Evolutionary conservation across 129 eudicot genomes (phyloP), one percentile per base, ranked within the genome.

Genomic region (Artemisia argyi): DNA sequence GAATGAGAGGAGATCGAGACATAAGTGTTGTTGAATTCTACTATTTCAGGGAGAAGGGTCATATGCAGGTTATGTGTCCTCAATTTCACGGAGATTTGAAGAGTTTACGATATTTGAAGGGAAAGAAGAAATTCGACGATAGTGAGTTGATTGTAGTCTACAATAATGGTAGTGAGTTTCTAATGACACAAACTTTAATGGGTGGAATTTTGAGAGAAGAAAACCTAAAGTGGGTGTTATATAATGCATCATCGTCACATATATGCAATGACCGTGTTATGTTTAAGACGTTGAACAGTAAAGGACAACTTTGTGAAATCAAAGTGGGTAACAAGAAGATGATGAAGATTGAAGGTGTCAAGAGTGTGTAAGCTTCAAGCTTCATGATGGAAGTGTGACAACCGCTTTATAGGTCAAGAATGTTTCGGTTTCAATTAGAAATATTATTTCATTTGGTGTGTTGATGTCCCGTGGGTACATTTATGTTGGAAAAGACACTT

Each of bases 261-360:
- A 18, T 18, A 11, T 17, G 15, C 30, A 46, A 65, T 13, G 59
- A 67, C 26, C 14, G 26, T 12, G 19, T 46, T 22, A 49, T 67
- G 59, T 50, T 67, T 52, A 7, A 49, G 20, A 50, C 5, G 26
- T 67, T 50, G 6, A 22, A 50, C 7, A 19, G 18, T 10, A 66
- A 19, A 0, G 19, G 72, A 48, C 17, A 66, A 6, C 6, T 49
- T 7, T 9, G 3, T 20, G 22, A 49, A 7, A 67, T 67, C 72
- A 47, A 66, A 66, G 18, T 66, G 12, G 57, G 56, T n/a, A 18
- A 47, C 39, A 66, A 46, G 39, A n/a, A 66, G 24, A 66, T 10
- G 17, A 47, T 66, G 56, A 49, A 67, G 59, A 14, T 67, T 67
- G 44, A 12, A 39, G 69, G 30, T 42, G 53, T 65, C 10, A 15